Base-by-base conservation (phyloP, 805 yeast genomes). In the Candida succiphila region DNA sequence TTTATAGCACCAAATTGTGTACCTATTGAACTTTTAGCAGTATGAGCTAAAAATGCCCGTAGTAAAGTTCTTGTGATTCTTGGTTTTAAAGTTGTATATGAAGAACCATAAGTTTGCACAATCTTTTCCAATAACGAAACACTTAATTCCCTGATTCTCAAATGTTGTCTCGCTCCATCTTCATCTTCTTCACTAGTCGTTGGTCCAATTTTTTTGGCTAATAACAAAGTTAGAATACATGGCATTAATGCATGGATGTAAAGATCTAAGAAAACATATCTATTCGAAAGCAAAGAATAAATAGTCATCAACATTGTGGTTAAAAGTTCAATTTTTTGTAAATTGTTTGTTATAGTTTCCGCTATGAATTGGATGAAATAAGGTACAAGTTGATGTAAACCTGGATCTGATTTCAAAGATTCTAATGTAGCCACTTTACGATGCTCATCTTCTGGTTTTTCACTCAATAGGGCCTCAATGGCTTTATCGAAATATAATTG, bases 211-310 rank as follows among this genome's bases (percentile, higher is more conserved):
- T 84, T 74, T 49, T 87, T 87, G 2, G 97, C 96, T 32, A 92
- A 67, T 29, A 92, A 67, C 16, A 89, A 66, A 0, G 99, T 92
- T 43, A 92, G 66, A 23, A 92, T 79, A 39, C 96, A 85, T n/a
- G 99, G 98, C 84, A 92, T 86, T 45, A 92, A 63, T 1, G 95
- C 89, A 60, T 94, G 98, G 30, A 92, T 86, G 50, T 89, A 89
- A 9, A 97, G 98, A 44, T 89, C 96, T 39, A 89, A 67, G 47
- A 87, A 89, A 26, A 92, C 76, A 16, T 94, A 78, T 35, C 76
- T 76, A 58, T 92, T 92, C 28, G 80, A 75, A 32, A 87, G 66
- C 21, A 92, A 65, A 0, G 97, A 87, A 38, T 85, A 82, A 10
- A 89, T 75, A 41, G 87, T 87, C 54, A 86, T 94, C 39, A 92